Conservation (phyloP, 106 monocot genomes). For the Allium cepa region DNA sequence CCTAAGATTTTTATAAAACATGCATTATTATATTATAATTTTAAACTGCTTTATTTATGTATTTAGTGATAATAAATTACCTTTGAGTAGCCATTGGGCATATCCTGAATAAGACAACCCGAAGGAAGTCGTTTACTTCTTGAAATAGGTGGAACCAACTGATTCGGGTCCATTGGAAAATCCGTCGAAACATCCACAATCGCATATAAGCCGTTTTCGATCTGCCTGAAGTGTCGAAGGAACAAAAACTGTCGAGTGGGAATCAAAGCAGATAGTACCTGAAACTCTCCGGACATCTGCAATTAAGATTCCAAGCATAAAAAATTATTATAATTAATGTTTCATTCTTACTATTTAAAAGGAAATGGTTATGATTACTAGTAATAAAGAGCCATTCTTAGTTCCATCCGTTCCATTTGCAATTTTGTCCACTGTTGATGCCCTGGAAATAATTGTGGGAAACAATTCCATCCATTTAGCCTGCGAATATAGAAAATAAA, state of each 20-base stretch:
- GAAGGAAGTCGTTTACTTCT: constrained; percentile 57
- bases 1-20: constrained; percentile 9
- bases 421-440: constrained; percentile 71
- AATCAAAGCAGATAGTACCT: constrained; percentile 70
- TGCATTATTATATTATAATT: too few relatives aligned
- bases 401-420: constrained; percentile 46
- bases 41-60: too few relatives aligned
- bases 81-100: constrained; percentile 85
- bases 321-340: neutral
- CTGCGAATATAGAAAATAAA: constrained; percentile 24
- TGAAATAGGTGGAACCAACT: constrained; percentile 15
- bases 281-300: constrained; percentile 88
- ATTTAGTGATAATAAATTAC: constrained; percentile 14
- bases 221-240: constrained; percentile 78
- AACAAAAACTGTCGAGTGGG: constrained; percentile 74
- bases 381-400: constrained; percentile 50
- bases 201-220: constrained; percentile 72
- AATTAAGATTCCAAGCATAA: neutral
- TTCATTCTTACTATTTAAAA: neutral
- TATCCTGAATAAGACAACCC: constrained; percentile 88
- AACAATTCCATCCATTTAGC: constrained; percentile 75
- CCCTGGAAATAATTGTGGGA: constrained; percentile 71
- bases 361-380: constrained; percentile 34
- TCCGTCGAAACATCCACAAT: constrained; percentile 73
- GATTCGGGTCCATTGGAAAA: constrained; percentile 30